These are phyloP conservation scores for Ustilago lituana DNA, from an alignment of 1,284 basidiomycete genomes.

Conservation along the genomic window DNA sequence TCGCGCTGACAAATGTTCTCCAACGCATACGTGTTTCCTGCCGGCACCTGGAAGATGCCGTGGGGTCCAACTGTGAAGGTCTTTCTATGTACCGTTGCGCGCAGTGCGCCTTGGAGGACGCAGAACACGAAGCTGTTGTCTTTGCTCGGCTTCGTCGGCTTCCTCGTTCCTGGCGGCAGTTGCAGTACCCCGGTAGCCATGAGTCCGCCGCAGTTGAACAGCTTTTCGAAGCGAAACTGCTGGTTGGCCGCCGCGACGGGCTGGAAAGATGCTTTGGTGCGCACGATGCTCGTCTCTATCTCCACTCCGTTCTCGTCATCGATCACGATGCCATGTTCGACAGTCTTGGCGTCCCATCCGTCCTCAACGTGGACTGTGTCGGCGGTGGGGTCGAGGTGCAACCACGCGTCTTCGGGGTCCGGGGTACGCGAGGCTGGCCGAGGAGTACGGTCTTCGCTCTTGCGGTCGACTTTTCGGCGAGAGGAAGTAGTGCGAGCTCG, in stretches of 20 bases:
- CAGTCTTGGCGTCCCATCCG: slow-evolving; percentile 86
- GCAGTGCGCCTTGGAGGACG: slow-evolving; percentile 76
- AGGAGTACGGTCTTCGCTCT: slow-evolving; percentile 57
- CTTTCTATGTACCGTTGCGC: slow-evolving; percentile 82
- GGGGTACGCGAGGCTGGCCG: slow-evolving; percentile 60
- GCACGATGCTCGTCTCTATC: slow-evolving; percentile 70
- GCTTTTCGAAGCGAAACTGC: slow-evolving; percentile 87
- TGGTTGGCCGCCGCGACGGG: slow-evolving; percentile 70
- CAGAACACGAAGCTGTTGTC: slow-evolving; percentile 88
- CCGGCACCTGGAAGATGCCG: slow-evolving; percentile 86
- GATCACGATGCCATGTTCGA: slow-evolving; percentile 75
- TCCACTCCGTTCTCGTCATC: slow-evolving; percentile 76
- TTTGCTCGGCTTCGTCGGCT: slow-evolving; percentile 86
- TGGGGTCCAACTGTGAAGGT: slow-evolving; percentile 81
- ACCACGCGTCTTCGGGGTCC: slow-evolving; percentile 57
- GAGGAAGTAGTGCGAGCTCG: slow-evolving; percentile 1
- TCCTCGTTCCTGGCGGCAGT: slow-evolving; percentile 80
- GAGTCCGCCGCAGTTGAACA: slow-evolving; percentile 92
- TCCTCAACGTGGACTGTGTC: slow-evolving; percentile 69
- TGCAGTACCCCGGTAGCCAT: slow-evolving; percentile 87
- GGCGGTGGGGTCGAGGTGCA: slow-evolving; percentile 70
- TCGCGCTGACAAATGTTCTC: slow-evolving; percentile 84
- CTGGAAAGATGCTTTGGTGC: slow-evolving; percentile 18
- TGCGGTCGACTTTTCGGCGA: slow-evolving; percentile 19
- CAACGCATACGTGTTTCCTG: slow-evolving; percentile 89